Evolutionary conservation across 192 early-diverging fungal genomes (phyloP), one percentile per base, ranked within the genome.

Genomic region (Obelidium mucronatum): DNA sequence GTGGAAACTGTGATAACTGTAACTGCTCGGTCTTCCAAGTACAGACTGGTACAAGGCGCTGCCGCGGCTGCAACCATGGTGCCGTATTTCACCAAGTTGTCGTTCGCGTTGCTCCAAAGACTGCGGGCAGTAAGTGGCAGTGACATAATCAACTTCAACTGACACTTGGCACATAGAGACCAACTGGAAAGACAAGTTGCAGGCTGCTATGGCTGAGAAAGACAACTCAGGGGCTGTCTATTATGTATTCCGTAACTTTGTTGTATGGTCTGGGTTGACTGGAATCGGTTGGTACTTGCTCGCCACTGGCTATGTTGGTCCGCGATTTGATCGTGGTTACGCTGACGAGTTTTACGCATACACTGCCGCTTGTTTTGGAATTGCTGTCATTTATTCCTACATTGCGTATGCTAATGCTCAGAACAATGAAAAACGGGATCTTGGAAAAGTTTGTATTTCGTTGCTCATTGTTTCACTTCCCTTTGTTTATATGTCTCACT

Each of bases 341-440:
- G 74, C 74, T 28, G 44, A 36, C 28, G 64, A 64, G 17, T 58
- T 56, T 30, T 80, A 80, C 63, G 35, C 54, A 17, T 75, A 76
- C 39, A 76, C 65, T 19, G 79, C 67, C 11, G n/a, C 19, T 15
- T 80, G 40, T 34, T 80, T 80, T 62, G 17, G 11, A 3, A 31
- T 75, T 36, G 79, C 67, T 22, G 69, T 68, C 26, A 44, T 67
- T 37, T 80, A 70, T 62, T 75, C 75, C 11, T 79, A 35, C 37
- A 66, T 79, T 33, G 78, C 71, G 30, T 67, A 31, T 35, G n/a
- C 31, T 3, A 67, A 63, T 48, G 70, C 78, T 22, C 48, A 54
- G 33, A 54, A 40, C 17, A 55, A 65, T 24, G 73, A 79, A 58
- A 79, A 79, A 40, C 13, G 42, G 62, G 40, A 74, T 17, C n/a